phyloP scores from a whole-genome alignment of 164 flowering plant genomes.

The Amborella trichopoda region DNA sequence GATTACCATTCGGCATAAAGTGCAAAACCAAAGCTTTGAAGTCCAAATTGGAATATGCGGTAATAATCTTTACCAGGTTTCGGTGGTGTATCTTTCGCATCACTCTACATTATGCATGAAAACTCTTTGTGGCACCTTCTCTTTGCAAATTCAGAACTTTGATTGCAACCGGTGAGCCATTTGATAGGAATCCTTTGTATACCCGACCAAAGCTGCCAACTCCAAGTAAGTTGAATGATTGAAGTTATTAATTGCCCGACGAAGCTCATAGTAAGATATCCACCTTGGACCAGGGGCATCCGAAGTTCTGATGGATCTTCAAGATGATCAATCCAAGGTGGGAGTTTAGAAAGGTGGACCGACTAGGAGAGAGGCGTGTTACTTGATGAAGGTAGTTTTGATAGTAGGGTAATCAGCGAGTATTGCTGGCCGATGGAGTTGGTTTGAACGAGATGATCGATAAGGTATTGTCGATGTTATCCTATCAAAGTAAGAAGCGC shows the following conservation, averaged over 20 bases:
- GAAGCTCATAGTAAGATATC: conserved; percentile 3
- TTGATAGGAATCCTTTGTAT: conserved; percentile 3
- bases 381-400: too few species aligned
- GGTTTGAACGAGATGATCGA: too few species aligned
- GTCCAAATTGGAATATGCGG: conserved; percentile 5
- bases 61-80: conserved; percentile 8
- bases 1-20: conserved; percentile 17
- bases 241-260: conserved; percentile 5
- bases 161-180: conserved; percentile 1
- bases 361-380: too few species aligned
- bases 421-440: too few species aligned
- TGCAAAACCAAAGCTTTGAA: conserved; percentile 13
- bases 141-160: conserved; percentile 4
- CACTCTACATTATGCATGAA: conserved; percentile 3
- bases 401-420: too few species aligned
- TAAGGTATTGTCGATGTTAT: too few species aligned
- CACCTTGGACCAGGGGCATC: too few species aligned
- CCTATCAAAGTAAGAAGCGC: too few species aligned
- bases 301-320: too few species aligned
- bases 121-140: conserved; percentile 5
- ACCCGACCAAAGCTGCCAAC: conserved; percentile 8
- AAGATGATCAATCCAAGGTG: too few species aligned
- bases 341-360: too few species aligned
- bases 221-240: conserved; percentile 3
- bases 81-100: conserved; percentile 3